Conservation (phyloP, 1,284 basidiomycete species). For the Pholiota adiposa region DNA sequence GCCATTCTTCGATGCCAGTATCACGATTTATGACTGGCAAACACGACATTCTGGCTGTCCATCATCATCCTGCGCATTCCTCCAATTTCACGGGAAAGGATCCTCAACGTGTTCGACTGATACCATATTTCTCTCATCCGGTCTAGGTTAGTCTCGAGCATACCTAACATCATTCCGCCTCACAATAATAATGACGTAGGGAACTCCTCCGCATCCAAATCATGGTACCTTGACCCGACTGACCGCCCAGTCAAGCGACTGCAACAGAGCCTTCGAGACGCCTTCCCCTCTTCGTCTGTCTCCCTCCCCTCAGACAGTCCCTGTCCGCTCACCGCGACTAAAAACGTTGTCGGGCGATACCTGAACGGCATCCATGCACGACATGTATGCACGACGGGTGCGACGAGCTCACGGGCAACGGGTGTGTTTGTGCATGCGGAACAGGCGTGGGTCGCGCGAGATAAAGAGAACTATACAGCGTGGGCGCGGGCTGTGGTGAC, state of each 20-base stretch:
- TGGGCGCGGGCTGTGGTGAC: constrained; percentile 39
- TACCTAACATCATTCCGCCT: background rate
- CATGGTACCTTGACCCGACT: constrained; percentile 35
- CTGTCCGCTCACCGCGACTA: constrained; percentile 45
- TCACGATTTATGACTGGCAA: constrained; percentile 43
- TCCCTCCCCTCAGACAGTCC: constrained; percentile 42
- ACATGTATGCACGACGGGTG: constrained; percentile 35
- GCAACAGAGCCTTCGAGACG: constrained; percentile 28
- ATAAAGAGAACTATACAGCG: constrained; percentile 26
- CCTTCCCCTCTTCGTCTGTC: constrained; percentile 39
- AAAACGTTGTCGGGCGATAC: constrained; percentile 46
- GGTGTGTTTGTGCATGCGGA: constrained; percentile 49
- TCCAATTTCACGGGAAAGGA: constrained; percentile 50
- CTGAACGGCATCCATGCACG: constrained; percentile 38
- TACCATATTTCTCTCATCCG: constrained; percentile 45
- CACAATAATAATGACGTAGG: constrained; percentile 12
- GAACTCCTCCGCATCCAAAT: constrained; percentile 20
- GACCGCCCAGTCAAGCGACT: constrained; percentile 41
- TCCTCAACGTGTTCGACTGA: constrained; percentile 38
- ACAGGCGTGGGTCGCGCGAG: constrained; percentile 35
- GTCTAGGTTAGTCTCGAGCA: constrained; percentile 36
- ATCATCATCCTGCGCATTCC: constrained; percentile 40
- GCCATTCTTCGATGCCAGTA: constrained; percentile 42
- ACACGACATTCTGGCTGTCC: constrained; percentile 38
- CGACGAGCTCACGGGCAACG: constrained; percentile 28